Evolutionary conservation across 148 eudicot species (phyloP), one percentile per base, ranked within the genome.

Genomic region (Chenopodium formosanum): DNA sequence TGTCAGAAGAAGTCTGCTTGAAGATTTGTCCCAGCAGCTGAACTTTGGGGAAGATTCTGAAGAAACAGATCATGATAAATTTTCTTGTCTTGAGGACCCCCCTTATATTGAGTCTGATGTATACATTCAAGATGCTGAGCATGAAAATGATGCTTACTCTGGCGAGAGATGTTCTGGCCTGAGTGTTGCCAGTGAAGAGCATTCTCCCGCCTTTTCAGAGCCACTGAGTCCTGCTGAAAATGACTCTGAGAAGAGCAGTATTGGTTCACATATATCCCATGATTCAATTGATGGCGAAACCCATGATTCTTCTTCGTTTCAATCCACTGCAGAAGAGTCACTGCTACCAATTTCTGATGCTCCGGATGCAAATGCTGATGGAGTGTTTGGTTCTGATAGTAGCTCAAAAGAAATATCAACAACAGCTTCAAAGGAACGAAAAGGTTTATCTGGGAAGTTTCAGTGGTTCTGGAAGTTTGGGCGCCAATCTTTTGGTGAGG

Each of bases 391-490:
- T 71, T 52, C 56, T 17, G 85, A 72, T n/a, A 34, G 80, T 70
- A 82, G 82, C 73, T 68, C 88, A 47, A 47, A 66, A n/a, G 90
- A 68, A 68, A 80, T 84, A 64, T 47, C 88, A 14, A 50, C 63
- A 32, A 44, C 64, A 27, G 22, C 40, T 74, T 74, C 85, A 60
- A 88, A 90, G 83, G 92, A 87, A 34, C 85, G 86, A 79, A 91
- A 85, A 71, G 48, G 77, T 74, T 63, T 83, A 23, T 84, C 91
- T 5, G 95, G 94, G 52, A 93, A 89, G 84, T 89, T 95, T 65
- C 93, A 86, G 32, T 95, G 99, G 99, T 81, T 92, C 58, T 87
- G 91, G 97, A 95, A 86, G 87, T 82, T 92, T 46, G 95, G 97
- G 50, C 81, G 91, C 76, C 89, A 91, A 78, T 75, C 77, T 53